Base-by-base conservation (phyloP, 108 stramenopile species). In the Cyclotella sp. region DNA sequence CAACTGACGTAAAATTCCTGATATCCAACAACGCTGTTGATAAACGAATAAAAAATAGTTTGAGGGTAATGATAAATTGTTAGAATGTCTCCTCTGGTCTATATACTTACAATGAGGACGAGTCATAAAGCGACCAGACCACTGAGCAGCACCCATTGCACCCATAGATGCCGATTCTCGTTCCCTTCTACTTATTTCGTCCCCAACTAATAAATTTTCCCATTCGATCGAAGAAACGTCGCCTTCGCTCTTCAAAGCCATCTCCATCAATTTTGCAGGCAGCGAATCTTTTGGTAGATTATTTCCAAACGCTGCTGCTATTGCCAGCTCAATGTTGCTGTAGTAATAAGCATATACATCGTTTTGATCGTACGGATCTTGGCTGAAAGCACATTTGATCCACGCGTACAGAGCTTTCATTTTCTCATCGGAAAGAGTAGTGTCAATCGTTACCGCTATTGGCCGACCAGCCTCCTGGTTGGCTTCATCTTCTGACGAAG, bases 91-190 rank as follows among this genome's bases (percentile, higher is more conserved):
- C 1, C 22, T 27, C 21, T 7, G 28, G 13, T 45, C 27, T n/a
- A 45, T 10, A 4, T n/a, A 76, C 76, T 68, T 51, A 76, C 76
- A 74, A 78, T 92, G 91, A 12, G 91, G 91, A 52, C 91, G 78
- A 46, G 91, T 92, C 75, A 81, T 78, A 71, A 69, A 92, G 47
- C 71, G 76, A 1, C 91, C 91, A 1, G 81, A 86, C 91, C 91
- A 92, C 69, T 90, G 91, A 6, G 81, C 91, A 16, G 84, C 84
- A 19, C 90, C 90, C 90, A 91, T 92, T 28, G 91, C 91, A 15
- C 91, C 91, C 49, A 92, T 44, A 22, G 85, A 86, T 52, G 87
- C 85, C 41, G 79, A 61, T 49, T 92, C 91, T n/a, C 91, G 63
- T 45, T 90, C 85, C 61, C 67, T 43, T 43, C 83, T 71, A 0